Conservation (phyloP, 345 rosid species). For the Eucalyptus pauciflora region DNA sequence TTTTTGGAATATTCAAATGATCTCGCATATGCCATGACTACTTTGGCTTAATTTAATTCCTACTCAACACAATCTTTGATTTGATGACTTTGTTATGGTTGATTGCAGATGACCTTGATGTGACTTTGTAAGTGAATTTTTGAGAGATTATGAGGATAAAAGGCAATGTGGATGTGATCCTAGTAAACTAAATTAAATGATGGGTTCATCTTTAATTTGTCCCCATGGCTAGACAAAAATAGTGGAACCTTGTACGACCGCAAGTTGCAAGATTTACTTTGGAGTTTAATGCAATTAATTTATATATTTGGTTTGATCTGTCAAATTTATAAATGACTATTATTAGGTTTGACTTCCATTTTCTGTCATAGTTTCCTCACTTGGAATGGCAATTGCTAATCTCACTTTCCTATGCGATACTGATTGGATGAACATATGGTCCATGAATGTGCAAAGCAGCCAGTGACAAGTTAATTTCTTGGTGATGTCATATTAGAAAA, state of each 20-base stretch:
- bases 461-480: neutral
- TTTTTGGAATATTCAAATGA: fast-evolving
- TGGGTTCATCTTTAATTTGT: neutral
- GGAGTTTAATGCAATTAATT: neutral
- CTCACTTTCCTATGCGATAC: fast-evolving
- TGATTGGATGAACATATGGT: neutral
- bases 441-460: neutral
- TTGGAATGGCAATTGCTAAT: neutral
- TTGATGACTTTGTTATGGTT: neutral
- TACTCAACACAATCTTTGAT: neutral
- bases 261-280: neutral
- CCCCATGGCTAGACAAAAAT: neutral
- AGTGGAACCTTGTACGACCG: fast-evolving
- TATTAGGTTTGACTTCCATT: neutral
- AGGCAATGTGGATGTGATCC: neutral
- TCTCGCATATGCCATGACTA: neutral
- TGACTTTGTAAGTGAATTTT: neutral
- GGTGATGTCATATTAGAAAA: neutral
- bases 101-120: fast-evolving
- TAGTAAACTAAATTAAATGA: neutral
- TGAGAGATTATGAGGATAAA: neutral
- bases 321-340: neutral
- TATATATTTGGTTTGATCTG: neutral
- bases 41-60: neutral
- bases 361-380: fast-evolving